phyloP scores from a whole-genome alignment of 2,329 filamentous ascomycete species.

The Xylariaceae sp. region DNA sequence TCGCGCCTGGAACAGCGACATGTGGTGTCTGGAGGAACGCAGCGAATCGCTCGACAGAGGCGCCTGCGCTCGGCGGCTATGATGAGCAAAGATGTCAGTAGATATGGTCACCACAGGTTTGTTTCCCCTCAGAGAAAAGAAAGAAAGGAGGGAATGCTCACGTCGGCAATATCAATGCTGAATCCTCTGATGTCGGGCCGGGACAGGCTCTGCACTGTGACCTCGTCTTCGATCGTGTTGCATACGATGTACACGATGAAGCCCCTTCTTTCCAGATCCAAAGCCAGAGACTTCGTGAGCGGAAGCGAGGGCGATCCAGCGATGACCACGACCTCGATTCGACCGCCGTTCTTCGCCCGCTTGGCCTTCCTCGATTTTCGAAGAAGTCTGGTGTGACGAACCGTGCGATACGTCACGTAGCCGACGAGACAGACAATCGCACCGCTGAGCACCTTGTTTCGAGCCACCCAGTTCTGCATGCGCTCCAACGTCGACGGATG shows the following conservation, averaged over 20 bases:
- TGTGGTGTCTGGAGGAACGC: slow-evolving; percentile 69
- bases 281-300: slow-evolving; percentile 72
- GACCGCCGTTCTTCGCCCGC: slow-evolving; percentile 74
- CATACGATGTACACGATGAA: slow-evolving; percentile 93
- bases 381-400: slow-evolving; percentile 49
- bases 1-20: slow-evolving; percentile 68
- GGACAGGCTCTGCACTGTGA: slow-evolving; percentile 68
- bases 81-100: neutral
- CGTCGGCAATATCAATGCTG: slow-evolving; percentile 75
- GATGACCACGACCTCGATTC: slow-evolving; percentile 81
- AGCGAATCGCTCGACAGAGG: slow-evolving; percentile 66
- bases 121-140: neutral
- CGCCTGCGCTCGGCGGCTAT: slow-evolving; percentile 62
- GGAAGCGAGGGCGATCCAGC: slow-evolving; percentile 83
- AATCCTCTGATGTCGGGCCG: slow-evolving; percentile 77
- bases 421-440: slow-evolving; percentile 66
- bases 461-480: slow-evolving; percentile 64
- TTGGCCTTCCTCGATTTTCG: slow-evolving; percentile 69
- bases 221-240: slow-evolving; percentile 78
- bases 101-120: neutral
- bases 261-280: slow-evolving; percentile 84
- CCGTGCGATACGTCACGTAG: slow-evolving; percentile 52
- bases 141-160: slow-evolving; percentile 37
- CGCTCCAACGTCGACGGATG: slow-evolving; percentile 42
- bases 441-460: slow-evolving; percentile 68